phyloP scores from a whole-genome alignment of 2,329 filamentous ascomycete species.

The Aureobasidium zeae region DNA sequence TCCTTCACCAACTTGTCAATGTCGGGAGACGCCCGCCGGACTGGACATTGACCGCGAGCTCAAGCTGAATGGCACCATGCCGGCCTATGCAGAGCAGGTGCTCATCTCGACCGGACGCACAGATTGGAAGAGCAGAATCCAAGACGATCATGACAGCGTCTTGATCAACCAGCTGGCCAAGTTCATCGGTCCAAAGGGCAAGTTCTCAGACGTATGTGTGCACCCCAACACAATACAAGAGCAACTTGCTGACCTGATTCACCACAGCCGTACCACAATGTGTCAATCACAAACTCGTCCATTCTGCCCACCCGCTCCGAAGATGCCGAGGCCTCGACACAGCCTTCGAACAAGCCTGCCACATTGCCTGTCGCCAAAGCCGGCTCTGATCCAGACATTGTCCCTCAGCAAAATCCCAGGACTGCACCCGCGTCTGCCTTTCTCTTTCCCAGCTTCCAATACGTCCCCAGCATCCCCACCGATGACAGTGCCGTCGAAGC shows the following conservation, averaged over 20 bases:
- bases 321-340: slow-evolving; percentile 20
- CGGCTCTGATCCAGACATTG: slow-evolving; percentile 24
- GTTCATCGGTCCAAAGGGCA: slow-evolving; percentile 34
- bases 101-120: slow-evolving; percentile 69
- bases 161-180: slow-evolving; percentile 63
- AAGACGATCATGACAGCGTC: slow-evolving; percentile 57
- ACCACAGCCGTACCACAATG: slow-evolving; percentile 68
- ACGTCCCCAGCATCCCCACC: slow-evolving; percentile 61
- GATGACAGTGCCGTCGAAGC: slow-evolving; percentile 46
- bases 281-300: slow-evolving; percentile 68
- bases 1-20: slow-evolving; percentile 67
- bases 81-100: slow-evolving; percentile 71
- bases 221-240: neutral
- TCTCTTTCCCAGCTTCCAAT: slow-evolving; percentile 75
- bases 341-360: slow-evolving; percentile 1
- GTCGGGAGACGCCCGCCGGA: slow-evolving; percentile 55
- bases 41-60: slow-evolving; percentile 66
- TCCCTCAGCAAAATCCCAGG: slow-evolving; percentile 36
- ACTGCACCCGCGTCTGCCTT: slow-evolving; percentile 52
- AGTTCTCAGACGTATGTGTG: slow-evolving; percentile 38
- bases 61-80: slow-evolving; percentile 65
- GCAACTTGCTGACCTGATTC: slow-evolving; percentile 18
- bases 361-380: slow-evolving; percentile 19
- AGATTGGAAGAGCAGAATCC: slow-evolving; percentile 78
- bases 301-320: slow-evolving; percentile 47